Conservation (phyloP, 2,329 filamentous ascomycete genomes). For the Remersonia thermophila region DNA sequence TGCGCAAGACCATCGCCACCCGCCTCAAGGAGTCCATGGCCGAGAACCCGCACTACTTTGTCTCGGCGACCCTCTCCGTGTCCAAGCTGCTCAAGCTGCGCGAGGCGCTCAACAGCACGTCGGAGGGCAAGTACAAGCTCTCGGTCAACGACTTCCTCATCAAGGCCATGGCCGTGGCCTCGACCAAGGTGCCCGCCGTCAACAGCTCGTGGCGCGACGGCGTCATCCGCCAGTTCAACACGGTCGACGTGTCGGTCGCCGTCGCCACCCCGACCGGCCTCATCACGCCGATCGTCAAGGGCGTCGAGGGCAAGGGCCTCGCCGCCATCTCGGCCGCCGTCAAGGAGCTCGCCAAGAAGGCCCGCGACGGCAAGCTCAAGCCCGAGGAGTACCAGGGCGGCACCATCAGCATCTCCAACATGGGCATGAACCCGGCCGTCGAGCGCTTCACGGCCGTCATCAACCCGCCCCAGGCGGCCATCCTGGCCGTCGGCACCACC, state of each 20-base stretch:
- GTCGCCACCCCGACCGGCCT: conserved; percentile 87
- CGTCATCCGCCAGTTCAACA: conserved; percentile 84
- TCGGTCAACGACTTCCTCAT: conserved; percentile 99
- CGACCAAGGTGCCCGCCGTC: conserved; percentile 85
- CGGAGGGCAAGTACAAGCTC: conserved; percentile 93
- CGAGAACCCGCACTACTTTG: conserved; percentile 97
- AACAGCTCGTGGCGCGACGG: conserved; percentile 93
- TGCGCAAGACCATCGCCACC: conserved; percentile 96
- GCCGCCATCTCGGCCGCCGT: conserved; percentile 77
- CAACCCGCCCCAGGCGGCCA: conserved; percentile 94
- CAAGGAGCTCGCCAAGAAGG: conserved; percentile 95
- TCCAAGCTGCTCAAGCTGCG: conserved; percentile 93
- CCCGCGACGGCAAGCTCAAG: conserved; percentile 95
- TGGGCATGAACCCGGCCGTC: conserved; percentile 97
- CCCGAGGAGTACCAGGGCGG: conserved; percentile 98
- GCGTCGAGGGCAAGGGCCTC: conserved; percentile 75
- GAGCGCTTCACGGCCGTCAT: conserved; percentile 97
- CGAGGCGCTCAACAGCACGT: conserved; percentile 75
- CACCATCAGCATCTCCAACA: conserved; percentile 98
- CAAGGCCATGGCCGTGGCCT: conserved; percentile 84
- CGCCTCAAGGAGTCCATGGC: conserved; percentile 80
- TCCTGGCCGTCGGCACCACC: conserved; percentile 87
- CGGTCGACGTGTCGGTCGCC: conserved; percentile 88
- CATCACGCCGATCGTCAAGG: conserved; percentile 94
- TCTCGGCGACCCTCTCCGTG: conserved; percentile 82